phyloP scores from a whole-genome alignment of 768 basidiomycete species.

The Pholiota microspora region DNA sequence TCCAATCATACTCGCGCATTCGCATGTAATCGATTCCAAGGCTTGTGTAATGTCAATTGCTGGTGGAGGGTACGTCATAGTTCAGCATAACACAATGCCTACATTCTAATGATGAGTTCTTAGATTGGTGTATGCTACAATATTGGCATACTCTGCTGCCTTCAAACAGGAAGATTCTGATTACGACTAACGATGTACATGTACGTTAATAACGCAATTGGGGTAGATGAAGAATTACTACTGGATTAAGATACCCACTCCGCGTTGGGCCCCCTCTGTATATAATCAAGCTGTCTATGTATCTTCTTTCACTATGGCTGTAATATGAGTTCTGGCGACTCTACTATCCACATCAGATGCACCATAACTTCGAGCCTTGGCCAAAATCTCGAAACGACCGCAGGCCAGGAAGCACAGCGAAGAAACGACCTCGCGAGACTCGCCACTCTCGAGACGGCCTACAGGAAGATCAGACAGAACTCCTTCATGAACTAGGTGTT shows the following conservation, averaged over 20 bases:
- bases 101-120: conserved; percentile 7
- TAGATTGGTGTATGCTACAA: conserved; percentile 88
- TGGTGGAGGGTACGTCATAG: conserved; percentile 75
- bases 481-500: conserved; percentile 73
- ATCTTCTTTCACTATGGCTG: conserved; percentile 24
- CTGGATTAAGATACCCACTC: too few relatives aligned
- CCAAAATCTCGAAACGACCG: conserved; percentile 60
- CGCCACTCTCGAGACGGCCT: conserved; percentile 58
- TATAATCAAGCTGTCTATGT: background rate
- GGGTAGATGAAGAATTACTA: background rate
- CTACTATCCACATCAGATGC: conserved; percentile 25
- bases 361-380: conserved; percentile 37
- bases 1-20: conserved; percentile 89
- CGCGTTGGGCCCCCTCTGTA: background rate
- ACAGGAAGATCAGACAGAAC: conserved; percentile 57
- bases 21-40: conserved; percentile 77
- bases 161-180: conserved; percentile 84
- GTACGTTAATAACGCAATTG: conserved; percentile 4
- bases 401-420: conserved; percentile 72
- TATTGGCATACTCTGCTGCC: conserved; percentile 81
- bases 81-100: background rate
- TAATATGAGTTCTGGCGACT: conserved; percentile 41
- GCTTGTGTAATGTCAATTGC: conserved; percentile 95
- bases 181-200: conserved; percentile 49
- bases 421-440: conserved; percentile 47